Conservation (phyloP, 352 stramenopile species). For the Phytophthora europaea region DNA sequence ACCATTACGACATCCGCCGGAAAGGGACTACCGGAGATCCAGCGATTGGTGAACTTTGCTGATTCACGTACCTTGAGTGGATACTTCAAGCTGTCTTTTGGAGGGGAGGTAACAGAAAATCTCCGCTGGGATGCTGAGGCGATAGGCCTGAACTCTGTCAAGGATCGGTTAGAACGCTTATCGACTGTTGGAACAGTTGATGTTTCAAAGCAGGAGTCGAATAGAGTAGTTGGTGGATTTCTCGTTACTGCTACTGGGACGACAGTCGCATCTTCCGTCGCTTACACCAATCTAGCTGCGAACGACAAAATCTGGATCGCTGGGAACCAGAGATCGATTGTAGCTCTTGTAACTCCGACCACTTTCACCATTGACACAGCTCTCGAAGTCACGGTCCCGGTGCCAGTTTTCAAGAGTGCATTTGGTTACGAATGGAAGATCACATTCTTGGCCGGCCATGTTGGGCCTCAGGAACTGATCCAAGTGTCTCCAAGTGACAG, state of each 20-base stretch:
- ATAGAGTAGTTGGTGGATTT: constrained; percentile 58
- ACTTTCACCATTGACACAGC: constrained; percentile 31
- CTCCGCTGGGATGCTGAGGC: constrained; percentile 75
- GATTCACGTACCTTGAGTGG: constrained; percentile 65
- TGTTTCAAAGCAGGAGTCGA: constrained; percentile 58
- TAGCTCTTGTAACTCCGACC: neutral
- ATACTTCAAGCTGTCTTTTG: constrained; percentile 77
- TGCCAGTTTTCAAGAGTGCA: constrained; percentile 75
- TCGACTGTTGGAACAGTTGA: constrained; percentile 73
- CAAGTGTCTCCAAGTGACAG: constrained; percentile 88
- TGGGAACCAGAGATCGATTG: constrained; percentile 51
- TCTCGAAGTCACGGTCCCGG: constrained; percentile 38
- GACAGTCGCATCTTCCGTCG: constrained; percentile 45
- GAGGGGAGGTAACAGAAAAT: constrained; percentile 73
- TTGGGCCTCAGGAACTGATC: constrained; percentile 91
- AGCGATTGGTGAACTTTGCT: constrained; percentile 66
- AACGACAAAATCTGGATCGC: constrained; percentile 68
- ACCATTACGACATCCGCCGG: constrained; percentile 81
- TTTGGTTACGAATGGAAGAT: constrained; percentile 83
- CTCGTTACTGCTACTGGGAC: constrained; percentile 46
- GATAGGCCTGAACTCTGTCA: constrained; percentile 69
- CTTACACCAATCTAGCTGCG: constrained; percentile 25
- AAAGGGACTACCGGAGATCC: constrained; percentile 78
- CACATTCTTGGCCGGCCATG: constrained; percentile 80
- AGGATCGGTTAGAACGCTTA: constrained; percentile 72